Base-by-base conservation (phyloP, 352 stramenopile genomes). In the Plasmopara viticola region DNA sequence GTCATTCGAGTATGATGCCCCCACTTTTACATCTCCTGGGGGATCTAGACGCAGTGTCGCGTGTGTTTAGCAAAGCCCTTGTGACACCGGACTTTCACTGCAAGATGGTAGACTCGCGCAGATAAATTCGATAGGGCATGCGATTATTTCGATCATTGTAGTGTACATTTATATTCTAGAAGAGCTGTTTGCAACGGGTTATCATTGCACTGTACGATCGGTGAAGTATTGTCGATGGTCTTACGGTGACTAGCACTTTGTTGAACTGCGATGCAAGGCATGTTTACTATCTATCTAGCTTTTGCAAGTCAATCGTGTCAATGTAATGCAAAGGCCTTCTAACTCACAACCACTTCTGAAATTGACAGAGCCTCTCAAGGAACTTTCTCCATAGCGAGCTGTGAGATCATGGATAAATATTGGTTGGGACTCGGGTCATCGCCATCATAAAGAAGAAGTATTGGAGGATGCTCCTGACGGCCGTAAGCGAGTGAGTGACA, bases 1-100 rank as follows among this genome's bases (percentile, higher is more conserved):
- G 44, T 31, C 15, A 61, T 6, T 44, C 47, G 0, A 48, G 62
- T 28, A 18, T 48, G 34, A 29, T 44, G 9, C 28, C 44, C 9
- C 44, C 44, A 2, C 5, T 51, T 10, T 28, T 51, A 30, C n/a
- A 40, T 30, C 7, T 51, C 7, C 9, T 51, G 29, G 44, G 44
- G 31, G 8, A 20, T 31, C 13, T 51, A 14, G 30, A 42, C n/a
- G 33, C 14, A 4, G 30, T 51, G 30, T 48, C 25, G 28, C 42
- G 42, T 35, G 42, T 48, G 14, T 48, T 48, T 35, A 14, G 28
- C 17, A 48, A 38, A 9, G 44, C 44, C 17, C 44, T 51, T 9
- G 15, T 51, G 15, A 42, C 44, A 42, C 44, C 31, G 4, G 18
- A 51, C 5, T 42, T 42, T 25, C 45, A 38, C 12, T 40, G 48